These are phyloP conservation scores for Cardamine chenopodiifolia DNA, from an alignment of 345 rosid species.

Conservation along the genomic window DNA sequence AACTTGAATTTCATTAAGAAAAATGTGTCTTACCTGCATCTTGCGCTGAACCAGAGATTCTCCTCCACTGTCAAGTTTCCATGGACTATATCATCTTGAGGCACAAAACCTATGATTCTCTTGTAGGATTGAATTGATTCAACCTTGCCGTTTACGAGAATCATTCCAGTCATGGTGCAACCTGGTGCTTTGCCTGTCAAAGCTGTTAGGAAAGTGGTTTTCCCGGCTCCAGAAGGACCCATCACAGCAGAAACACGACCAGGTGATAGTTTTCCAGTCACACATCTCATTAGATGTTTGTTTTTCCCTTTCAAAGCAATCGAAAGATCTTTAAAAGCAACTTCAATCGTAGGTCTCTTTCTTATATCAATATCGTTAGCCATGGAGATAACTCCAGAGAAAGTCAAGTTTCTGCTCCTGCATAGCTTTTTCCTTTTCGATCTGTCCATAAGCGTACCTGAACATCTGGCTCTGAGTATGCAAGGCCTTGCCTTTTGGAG, in stretches of 20 bases:
- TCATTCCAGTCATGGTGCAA: constrained; percentile 67
- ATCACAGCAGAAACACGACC: constrained; percentile 95
- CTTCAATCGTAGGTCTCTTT: constrained; percentile 80
- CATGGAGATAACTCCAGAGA: constrained; percentile 88
- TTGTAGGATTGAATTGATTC: constrained; percentile 85
- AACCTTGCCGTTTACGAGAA: constrained; percentile 81
- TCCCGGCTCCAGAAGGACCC: constrained; percentile 99
- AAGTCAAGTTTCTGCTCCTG: constrained; percentile 91
- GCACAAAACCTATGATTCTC: constrained; percentile 92
- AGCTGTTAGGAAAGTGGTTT: constrained; percentile 94
- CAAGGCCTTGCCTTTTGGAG: constrained; percentile 77
- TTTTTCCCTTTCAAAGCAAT: constrained; percentile 79
- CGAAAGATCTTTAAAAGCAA: constrained; percentile 78
- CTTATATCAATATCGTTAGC: constrained; percentile 68
- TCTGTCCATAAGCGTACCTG: constrained; percentile 89
- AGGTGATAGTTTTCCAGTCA: constrained; percentile 86
- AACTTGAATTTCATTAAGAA: background rate
- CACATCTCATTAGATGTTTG: constrained; percentile 82
- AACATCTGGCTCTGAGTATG: constrained; percentile 97
- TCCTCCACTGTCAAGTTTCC: constrained; percentile 98
- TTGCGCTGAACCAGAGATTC: constrained; percentile 98
- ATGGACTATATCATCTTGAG: constrained; percentile 98
- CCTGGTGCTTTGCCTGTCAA: constrained; percentile 87
- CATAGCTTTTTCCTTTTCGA: constrained; percentile 87
- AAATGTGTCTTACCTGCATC: constrained; percentile 77